These are phyloP conservation scores for Gaeumannomyces tritici DNA, from an alignment of 2,329 filamentous ascomycete genomes.

Conservation along the genomic window DNA sequence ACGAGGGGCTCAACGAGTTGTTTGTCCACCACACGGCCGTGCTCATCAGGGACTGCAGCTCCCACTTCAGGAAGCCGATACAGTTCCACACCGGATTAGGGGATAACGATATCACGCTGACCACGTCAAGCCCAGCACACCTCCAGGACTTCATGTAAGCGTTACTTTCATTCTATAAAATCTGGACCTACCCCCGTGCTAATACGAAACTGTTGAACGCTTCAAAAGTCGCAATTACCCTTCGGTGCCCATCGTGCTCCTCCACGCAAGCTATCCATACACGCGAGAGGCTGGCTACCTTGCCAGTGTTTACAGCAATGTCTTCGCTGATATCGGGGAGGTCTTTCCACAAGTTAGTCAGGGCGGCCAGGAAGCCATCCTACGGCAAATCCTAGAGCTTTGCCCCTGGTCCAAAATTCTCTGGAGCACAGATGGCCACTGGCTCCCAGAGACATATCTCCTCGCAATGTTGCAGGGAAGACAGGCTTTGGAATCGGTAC, in stretches of 20 bases:
- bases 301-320: slow-evolving; percentile 66
- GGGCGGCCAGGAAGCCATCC: slow-evolving; percentile 61
- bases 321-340: slow-evolving; percentile 74
- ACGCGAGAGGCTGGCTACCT: slow-evolving; percentile 71
- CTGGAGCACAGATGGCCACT: slow-evolving; percentile 75
- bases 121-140: slow-evolving; percentile 63
- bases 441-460: slow-evolving; percentile 68
- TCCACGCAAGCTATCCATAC: slow-evolving; percentile 77
- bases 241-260: slow-evolving; percentile 62
- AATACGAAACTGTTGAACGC: neutral
- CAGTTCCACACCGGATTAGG: slow-evolving; percentile 80
- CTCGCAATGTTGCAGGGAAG: slow-evolving; percentile 64
- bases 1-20: slow-evolving; percentile 58
- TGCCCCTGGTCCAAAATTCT: slow-evolving; percentile 66
- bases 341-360: slow-evolving; percentile 72
- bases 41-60: slow-evolving; percentile 37
- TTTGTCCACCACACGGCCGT: slow-evolving; percentile 56
- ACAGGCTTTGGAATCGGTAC: slow-evolving; percentile 57
- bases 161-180: neutral
- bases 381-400: slow-evolving; percentile 66
- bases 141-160: slow-evolving; percentile 58
- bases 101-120: slow-evolving; percentile 66
- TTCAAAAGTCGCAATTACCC: slow-evolving; percentile 44
- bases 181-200: neutral
- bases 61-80: slow-evolving; percentile 54